Evolutionary conservation across 2,329 filamentous ascomycete species (phyloP).

Genomic region (Plenodomus lindquistii): DNA sequence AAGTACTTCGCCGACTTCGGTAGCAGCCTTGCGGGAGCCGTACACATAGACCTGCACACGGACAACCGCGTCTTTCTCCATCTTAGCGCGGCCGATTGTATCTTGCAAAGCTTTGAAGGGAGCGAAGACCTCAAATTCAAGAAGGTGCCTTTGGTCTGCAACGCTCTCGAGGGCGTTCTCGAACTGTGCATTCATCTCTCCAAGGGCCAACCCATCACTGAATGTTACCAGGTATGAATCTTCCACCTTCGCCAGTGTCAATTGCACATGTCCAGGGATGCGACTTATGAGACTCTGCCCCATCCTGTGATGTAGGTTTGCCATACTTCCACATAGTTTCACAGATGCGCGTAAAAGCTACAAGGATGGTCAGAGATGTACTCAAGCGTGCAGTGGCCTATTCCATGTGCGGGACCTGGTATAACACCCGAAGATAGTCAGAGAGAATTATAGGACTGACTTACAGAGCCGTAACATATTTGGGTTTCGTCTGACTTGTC

Average conservation of each 20-base stretch:
- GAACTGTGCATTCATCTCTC: constrained; percentile 24
- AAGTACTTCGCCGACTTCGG: constrained; percentile 20
- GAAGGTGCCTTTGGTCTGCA: constrained; percentile 10
- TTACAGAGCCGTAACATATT: constrained; percentile 32
- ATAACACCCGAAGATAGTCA: background rate
- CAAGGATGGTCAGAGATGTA: too few relatives aligned
- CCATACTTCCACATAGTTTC: constrained; percentile 29
- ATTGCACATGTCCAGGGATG: constrained; percentile 18
- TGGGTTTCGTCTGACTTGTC: constrained; percentile 5
- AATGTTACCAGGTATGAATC: constrained; percentile 19
- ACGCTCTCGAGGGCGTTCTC: constrained; percentile 22
- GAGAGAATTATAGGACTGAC: background rate
- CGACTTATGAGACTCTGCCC: constrained; percentile 5
- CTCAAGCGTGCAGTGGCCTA: background rate
- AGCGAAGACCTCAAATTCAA: constrained; percentile 30
- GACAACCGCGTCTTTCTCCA: constrained; percentile 29
- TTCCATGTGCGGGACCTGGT: background rate
- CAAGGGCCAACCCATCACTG: constrained; percentile 13
- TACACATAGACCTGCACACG: constrained; percentile 34
- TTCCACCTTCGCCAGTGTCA: constrained; percentile 14
- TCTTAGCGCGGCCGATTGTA: constrained; percentile 22
- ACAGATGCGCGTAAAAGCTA: constrained; percentile 23
- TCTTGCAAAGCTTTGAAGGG: constrained; percentile 22
- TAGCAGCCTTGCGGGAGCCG: constrained; percentile 9
- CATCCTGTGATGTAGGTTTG: constrained; percentile 19